phyloP scores from a whole-genome alignment of 2,329 filamentous ascomycete species.

The Akanthomyces muscarius region DNA sequence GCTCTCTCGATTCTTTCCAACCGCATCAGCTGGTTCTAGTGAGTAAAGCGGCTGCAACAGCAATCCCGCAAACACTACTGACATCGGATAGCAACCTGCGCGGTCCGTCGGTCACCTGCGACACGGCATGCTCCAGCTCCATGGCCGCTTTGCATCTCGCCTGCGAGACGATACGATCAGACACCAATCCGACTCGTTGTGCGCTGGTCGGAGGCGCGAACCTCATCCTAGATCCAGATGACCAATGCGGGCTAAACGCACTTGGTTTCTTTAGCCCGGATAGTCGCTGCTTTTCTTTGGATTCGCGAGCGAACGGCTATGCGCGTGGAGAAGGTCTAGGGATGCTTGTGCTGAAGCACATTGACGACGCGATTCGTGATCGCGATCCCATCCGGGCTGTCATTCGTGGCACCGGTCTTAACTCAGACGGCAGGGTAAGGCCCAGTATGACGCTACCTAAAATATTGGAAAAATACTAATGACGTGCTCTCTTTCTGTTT shows the following conservation, averaged over 20 bases:
- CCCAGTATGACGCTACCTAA: too few relatives aligned
- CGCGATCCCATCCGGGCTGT: constrained; percentile 29
- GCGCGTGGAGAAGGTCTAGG: constrained; percentile 45
- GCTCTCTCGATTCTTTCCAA: neutral
- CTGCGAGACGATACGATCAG: neutral
- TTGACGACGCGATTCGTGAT: constrained; percentile 40
- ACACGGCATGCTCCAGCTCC: neutral
- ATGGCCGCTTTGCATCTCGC: neutral
- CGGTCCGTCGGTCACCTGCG: neutral
- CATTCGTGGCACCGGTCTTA: constrained; percentile 32
- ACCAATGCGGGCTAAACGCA: neutral
- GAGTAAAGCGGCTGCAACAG: neutral
- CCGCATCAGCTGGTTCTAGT: neutral
- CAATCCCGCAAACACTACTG: neutral
- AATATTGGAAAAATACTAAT: too few relatives aligned
- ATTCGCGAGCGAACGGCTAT: constrained; percentile 43
- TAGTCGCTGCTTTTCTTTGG: constrained; percentile 27
- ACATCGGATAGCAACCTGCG: neutral
- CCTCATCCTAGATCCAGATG: neutral
- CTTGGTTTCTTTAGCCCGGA: neutral
- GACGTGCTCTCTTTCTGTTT: too few relatives aligned
- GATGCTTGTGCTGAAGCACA: constrained; percentile 40
- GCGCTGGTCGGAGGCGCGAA: neutral
- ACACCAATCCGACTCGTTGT: neutral
- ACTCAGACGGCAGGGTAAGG: constrained; percentile 34